Evolutionary conservation across 352 stramenopile genomes (phyloP).

Genomic region (Plasmopara halstedii): DNA sequence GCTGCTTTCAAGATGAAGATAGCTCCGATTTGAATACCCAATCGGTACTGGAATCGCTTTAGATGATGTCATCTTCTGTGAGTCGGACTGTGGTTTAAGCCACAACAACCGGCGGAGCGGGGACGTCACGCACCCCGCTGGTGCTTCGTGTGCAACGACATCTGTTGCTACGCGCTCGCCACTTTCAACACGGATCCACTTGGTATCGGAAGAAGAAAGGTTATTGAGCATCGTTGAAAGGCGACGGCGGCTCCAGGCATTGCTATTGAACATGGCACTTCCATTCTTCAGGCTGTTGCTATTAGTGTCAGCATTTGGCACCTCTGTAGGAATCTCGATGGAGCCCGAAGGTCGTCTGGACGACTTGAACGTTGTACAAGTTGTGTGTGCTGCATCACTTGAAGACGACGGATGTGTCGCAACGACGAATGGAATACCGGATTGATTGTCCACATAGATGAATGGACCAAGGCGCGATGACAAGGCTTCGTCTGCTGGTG

Average conservation of each 20-base stretch:
- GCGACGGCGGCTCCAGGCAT: constrained; percentile 51
- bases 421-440: constrained; percentile 73
- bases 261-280: constrained; percentile 37
- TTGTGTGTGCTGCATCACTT: constrained; percentile 2
- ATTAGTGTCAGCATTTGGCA: constrained; percentile 31
- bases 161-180: constrained; percentile 61
- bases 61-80: constrained; percentile 22
- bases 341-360: constrained; percentile 29
- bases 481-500: constrained; percentile 28
- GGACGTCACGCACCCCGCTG: constrained; percentile 72
- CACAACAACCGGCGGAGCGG: constrained; percentile 66
- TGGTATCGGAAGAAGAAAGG: constrained; percentile 60
- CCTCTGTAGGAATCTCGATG: constrained; percentile 47
- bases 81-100: constrained; percentile 63
- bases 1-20: constrained; percentile 69
- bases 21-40: constrained; percentile 80
- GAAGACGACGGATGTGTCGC: constrained; percentile 45
- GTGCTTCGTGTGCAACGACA: constrained; percentile 77
- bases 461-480: constrained; percentile 57
- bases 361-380: constrained; percentile 11
- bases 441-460: constrained; percentile 85
- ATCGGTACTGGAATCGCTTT: constrained; percentile 84
- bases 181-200: constrained; percentile 58
- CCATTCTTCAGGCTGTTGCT: constrained; percentile 41
- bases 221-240: constrained; percentile 72